Evolutionary conservation across 2,329 filamentous ascomycete genomes (phyloP).

Genomic region (Calcarisporium arbuscula): DNA sequence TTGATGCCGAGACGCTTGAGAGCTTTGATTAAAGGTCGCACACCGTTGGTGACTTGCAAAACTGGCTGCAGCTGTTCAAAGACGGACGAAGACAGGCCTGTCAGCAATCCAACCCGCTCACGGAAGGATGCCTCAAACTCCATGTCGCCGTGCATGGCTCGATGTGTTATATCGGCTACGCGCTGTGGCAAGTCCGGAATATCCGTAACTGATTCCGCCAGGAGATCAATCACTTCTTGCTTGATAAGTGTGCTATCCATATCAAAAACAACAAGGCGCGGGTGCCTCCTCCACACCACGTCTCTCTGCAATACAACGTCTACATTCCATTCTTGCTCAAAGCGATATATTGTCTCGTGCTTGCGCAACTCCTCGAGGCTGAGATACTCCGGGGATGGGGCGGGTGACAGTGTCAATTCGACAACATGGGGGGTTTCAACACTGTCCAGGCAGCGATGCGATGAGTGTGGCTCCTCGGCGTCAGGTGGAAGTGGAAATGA

Average conservation of each 20-base stretch:
- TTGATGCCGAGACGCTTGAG: constrained; percentile 76
- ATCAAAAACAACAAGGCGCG: constrained; percentile 88
- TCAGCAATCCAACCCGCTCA: constrained; percentile 73
- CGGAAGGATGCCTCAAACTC: constrained; percentile 83
- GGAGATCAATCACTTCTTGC: constrained; percentile 94
- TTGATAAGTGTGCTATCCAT: constrained; percentile 98
- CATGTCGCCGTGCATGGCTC: constrained; percentile 92
- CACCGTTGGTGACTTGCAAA: constrained; percentile 77
- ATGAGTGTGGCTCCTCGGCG: constrained; percentile 48
- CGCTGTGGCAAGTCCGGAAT: constrained; percentile 66
- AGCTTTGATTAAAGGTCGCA: constrained; percentile 64
- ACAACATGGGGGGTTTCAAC: constrained; percentile 56
- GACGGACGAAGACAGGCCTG: constrained; percentile 70
- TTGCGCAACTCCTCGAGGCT: constrained; percentile 65
- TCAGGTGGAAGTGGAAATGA: constrained; percentile 50
- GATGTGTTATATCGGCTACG: constrained; percentile 83
- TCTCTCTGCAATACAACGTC: constrained; percentile 75
- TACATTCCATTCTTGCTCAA: constrained; percentile 84
- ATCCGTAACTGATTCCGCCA: constrained; percentile 70
- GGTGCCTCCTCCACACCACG: constrained; percentile 68
- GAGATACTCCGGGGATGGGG: constrained; percentile 56
- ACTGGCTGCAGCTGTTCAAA: constrained; percentile 70
- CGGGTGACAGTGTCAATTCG: constrained; percentile 57
- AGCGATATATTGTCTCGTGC: constrained; percentile 75
- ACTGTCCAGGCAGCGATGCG: constrained; percentile 59